Evolutionary conservation across 257 asterid genomes (phyloP).

Genomic region (Avicennia marina): DNA sequence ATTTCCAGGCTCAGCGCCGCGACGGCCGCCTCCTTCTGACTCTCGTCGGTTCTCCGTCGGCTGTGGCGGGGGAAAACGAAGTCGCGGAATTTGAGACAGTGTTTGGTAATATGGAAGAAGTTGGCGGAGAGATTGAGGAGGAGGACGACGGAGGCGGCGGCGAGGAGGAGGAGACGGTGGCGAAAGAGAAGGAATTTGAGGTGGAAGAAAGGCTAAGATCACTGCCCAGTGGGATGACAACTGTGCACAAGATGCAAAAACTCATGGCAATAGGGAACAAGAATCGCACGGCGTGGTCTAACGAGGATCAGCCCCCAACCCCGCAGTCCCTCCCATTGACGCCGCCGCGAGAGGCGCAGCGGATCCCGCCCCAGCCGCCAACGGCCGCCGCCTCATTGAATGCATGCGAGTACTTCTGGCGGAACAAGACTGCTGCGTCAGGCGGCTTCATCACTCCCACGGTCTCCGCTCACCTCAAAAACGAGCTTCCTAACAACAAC

Average conservation of each 20-base stretch:
- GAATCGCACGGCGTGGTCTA: conserved; percentile 44
- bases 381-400: conserved; percentile 40
- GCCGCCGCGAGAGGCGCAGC: conserved; percentile 22
- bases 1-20: conserved; percentile 48
- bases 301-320: conserved; percentile 21
- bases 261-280: conserved; percentile 28
- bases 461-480: neutral
- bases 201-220: conserved; percentile 27
- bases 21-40: conserved; percentile 67
- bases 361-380: conserved; percentile 25
- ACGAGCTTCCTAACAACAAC: conserved; percentile 12
- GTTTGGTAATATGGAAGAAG: conserved; percentile 30
- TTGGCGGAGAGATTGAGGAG: conserved; percentile 4
- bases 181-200: conserved; percentile 10
- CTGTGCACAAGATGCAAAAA: conserved; percentile 46
- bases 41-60: conserved; percentile 21
- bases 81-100: conserved; percentile 20
- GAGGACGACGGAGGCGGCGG: conserved; percentile 16
- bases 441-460: conserved; percentile 20
- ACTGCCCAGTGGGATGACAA: conserved; percentile 30
- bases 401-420: conserved; percentile 70
- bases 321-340: conserved; percentile 36
- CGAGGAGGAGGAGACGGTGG: conserved; percentile 3
- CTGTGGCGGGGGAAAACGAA: conserved; percentile 17
- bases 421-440: conserved; percentile 25